Evolutionary conservation across 2,329 filamentous ascomycete species (phyloP).

Genomic region (Bipolaris sorokiniana): DNA sequence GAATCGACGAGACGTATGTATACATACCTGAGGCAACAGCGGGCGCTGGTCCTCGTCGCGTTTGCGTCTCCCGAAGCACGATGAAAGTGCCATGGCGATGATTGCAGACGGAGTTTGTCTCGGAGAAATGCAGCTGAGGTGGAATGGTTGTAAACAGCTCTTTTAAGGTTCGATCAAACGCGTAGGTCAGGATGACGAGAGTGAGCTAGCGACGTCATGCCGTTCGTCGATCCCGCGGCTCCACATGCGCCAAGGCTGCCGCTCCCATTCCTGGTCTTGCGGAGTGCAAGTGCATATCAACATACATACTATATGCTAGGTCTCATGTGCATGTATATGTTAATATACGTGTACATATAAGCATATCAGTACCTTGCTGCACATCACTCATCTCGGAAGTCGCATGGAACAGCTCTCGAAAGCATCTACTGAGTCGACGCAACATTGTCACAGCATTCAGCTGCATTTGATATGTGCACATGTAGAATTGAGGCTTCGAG

Average conservation of each 20-base stretch:
- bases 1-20: background rate
- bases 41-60: slow-evolving; percentile 69
- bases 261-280: background rate
- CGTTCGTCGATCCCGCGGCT: slow-evolving; percentile 13
- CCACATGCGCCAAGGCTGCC: slow-evolving; percentile 14
- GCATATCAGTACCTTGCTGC: background rate
- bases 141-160: background rate
- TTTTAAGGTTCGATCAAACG: slow-evolving; percentile 4
- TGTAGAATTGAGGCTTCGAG: background rate
- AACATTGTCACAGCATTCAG: background rate
- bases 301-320: background rate
- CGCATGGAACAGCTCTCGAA: background rate
- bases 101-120: background rate
- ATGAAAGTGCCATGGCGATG: slow-evolving; percentile 57
- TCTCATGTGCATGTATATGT: background rate
- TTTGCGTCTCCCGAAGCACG: slow-evolving; percentile 68
- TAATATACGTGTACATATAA: too few species aligned
- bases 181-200: slow-evolving; percentile 19
- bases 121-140: slow-evolving; percentile 6
- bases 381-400: background rate
- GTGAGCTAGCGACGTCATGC: slow-evolving; percentile 18
- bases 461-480: background rate
- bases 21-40: slow-evolving; percentile 68
- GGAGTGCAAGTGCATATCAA: background rate
- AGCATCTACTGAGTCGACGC: too few species aligned